phyloP scores from a whole-genome alignment of 768 basidiomycete genomes.

The Tephrocybe rancida region DNA sequence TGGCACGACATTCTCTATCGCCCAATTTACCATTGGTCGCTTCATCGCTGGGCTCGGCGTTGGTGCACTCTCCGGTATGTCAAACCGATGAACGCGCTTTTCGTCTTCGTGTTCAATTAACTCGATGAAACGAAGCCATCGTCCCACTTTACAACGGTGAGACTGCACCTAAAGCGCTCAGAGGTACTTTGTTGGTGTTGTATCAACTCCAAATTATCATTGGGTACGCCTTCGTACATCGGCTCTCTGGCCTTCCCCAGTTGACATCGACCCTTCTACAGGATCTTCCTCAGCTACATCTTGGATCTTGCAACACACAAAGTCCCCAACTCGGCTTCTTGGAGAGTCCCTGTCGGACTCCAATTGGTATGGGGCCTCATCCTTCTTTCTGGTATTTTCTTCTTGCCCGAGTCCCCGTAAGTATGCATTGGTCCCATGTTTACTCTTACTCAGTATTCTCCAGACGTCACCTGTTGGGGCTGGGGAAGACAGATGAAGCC shows the following conservation, averaged over 20 bases:
- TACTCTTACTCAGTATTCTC: background rate
- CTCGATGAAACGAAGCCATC: constrained; percentile 34
- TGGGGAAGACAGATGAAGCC: constrained; percentile 53
- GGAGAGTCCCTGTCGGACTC: constrained; percentile 75
- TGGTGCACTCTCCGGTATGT: constrained; percentile 68
- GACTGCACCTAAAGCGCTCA: constrained; percentile 72
- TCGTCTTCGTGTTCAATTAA: background rate
- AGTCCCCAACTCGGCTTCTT: constrained; percentile 61
- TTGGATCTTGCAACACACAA: constrained; percentile 68
- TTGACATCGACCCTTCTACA: constrained; percentile 21
- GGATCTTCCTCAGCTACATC: constrained; percentile 74
- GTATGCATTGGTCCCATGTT: constrained; percentile 22
- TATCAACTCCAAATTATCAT: constrained; percentile 80
- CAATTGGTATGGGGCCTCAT: constrained; percentile 73
- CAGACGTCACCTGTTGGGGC: constrained; percentile 73
- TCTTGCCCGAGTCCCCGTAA: constrained; percentile 79
- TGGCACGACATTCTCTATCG: constrained; percentile 57
- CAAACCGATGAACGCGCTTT: background rate
- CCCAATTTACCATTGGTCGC: constrained; percentile 72
- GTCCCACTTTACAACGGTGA: constrained; percentile 78
- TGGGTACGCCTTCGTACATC: constrained; percentile 42
- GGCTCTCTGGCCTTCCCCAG: background rate
- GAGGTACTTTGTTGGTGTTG: constrained; percentile 70
- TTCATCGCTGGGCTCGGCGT: constrained; percentile 80
- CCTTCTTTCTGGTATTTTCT: constrained; percentile 69